A percentile compares a stretch with the other conserved stretches of the same genome.
These are phyloP conservation scores for Fusarium sp. DNA, from an alignment of 2,329 filamentous ascomycete genomes.

Conservation along the genomic window DNA sequence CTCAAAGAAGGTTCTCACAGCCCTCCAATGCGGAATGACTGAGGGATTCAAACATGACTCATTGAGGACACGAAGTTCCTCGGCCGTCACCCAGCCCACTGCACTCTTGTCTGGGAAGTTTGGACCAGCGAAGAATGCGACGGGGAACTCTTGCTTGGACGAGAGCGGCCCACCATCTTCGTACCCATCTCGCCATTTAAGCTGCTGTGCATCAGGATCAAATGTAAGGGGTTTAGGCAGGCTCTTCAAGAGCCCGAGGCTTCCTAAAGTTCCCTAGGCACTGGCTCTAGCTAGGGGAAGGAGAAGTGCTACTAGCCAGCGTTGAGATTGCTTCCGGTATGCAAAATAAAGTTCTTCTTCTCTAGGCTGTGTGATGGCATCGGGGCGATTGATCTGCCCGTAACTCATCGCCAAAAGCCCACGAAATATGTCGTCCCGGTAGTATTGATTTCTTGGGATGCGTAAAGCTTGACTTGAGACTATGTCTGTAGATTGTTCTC, in stretches of 20 bases:
- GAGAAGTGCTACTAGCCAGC: background rate
- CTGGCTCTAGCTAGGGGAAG: background rate
- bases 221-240: background rate
- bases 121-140: background rate
- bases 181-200: constrained; percentile 1
- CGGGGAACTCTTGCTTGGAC: background rate
- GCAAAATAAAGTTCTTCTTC: background rate
- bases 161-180: background rate
- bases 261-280: background rate
- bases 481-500: background rate
- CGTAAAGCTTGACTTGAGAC: background rate
- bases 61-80: background rate
- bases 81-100: background rate
- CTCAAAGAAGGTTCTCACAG: background rate
- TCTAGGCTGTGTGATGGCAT: background rate
- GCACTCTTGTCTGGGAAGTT: background rate
- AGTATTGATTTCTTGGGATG: background rate
- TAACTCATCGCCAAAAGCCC: background rate
- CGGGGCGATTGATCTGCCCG: background rate
- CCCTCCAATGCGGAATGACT: background rate
- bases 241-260: background rate
- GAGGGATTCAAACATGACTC: background rate
- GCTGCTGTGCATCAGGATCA: background rate
- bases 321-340: background rate
- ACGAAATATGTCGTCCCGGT: background rate